Base-by-base conservation (phyloP, 192 early-diverging fungal species). In the Rhizophagus prolifer region DNA sequence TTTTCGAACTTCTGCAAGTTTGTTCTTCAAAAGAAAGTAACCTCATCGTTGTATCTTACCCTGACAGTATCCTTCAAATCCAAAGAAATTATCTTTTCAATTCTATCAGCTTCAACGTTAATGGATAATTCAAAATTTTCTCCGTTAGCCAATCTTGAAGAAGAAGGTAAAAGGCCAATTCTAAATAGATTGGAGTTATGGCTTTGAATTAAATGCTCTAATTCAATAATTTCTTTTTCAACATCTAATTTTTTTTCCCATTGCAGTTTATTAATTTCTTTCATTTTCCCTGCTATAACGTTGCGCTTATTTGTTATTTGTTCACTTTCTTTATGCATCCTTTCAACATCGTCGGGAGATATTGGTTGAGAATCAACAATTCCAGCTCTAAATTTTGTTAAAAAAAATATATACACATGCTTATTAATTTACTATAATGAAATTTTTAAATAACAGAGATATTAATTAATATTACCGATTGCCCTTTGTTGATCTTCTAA, bases 311-410 rank as follows among this genome's bases (percentile, higher is more conserved):
- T 83, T 23, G 81, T 65, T 9, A 94, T 84, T 81, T 90, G 88
- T 66, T 93, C 92, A 44, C 89, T 84, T 81, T 94, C 93, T 34
- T 88, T 86, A 64, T 86, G 91, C 92, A 94, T 94, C 25, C 92
- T 86, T 72, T 94, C 93, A 31, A 94, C 89, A 82, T 94, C 93
- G 36, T 90, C 89, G 47, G 92, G 89, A 31, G 88, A 90, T 44
- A 94, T 90, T 78, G 92, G 90, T 80, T 94, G 93, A 66, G 81
- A 80, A 68, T 94, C 92, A 12, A 94, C 92, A 88, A 25, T 10
- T 72, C 58, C 16, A 13, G n/a, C 16, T 59, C 71, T 59, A 30
- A 14, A 21, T 58, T 36, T 31, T 58, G n/a, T 9, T 23, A n/a
- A n/a, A n/a, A 41, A 41, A 23, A 23, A 46, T 8, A 38, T 38